phyloP scores from a whole-genome alignment of 495 filamentous ascomycete genomes.

The Penicillium argentinense region DNA sequence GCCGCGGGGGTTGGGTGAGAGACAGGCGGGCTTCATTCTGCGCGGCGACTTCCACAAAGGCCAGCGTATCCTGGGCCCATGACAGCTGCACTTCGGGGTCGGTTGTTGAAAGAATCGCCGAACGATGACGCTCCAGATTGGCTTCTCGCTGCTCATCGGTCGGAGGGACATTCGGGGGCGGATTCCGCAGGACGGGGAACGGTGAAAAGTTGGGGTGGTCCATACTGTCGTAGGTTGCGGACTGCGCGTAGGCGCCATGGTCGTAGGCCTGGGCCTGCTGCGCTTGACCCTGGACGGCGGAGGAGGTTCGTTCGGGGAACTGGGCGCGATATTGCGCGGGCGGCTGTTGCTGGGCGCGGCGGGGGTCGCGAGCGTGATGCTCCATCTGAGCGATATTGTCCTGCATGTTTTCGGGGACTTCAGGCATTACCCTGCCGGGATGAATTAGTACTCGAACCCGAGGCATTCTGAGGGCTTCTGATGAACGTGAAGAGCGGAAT shows the following conservation, averaged over 20 bases:
- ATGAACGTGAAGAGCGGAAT: neutral
- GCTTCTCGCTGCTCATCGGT: slow-evolving; percentile 93
- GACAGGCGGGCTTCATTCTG: slow-evolving; percentile 65
- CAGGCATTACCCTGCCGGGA: slow-evolving; percentile 64
- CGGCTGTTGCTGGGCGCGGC: slow-evolving; percentile 38
- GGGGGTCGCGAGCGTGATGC: slow-evolving; percentile 62
- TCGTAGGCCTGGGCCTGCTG: slow-evolving; percentile 32
- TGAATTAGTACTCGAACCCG: slow-evolving; percentile 27
- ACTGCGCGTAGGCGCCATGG: slow-evolving; percentile 40
- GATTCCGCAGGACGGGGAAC: slow-evolving; percentile 80
- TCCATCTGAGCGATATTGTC: slow-evolving; percentile 87
- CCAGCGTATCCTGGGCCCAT: slow-evolving; percentile 91
- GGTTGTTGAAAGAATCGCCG: slow-evolving; percentile 85
- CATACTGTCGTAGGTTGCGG: slow-evolving; percentile 44
- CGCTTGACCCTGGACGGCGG: slow-evolving; percentile 35
- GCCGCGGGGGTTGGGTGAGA: slow-evolving; percentile 62
- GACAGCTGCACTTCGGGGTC: slow-evolving; percentile 95
- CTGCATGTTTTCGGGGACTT: slow-evolving; percentile 85
- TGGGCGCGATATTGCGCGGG: slow-evolving; percentile 39
- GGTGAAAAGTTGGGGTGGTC: slow-evolving; percentile 84
- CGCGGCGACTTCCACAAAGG: slow-evolving; percentile 82
- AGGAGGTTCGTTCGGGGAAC: slow-evolving; percentile 44
- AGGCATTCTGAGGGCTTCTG: slow-evolving; percentile 12
- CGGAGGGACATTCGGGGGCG: slow-evolving; percentile 86
- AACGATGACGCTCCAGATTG: slow-evolving; percentile 77